Percentiles rank a stretch among this genome's conserved stretches.
Conservation (phyloP, 2,329 filamentous ascomycete genomes). For the Verticillium klebahnii region DNA sequence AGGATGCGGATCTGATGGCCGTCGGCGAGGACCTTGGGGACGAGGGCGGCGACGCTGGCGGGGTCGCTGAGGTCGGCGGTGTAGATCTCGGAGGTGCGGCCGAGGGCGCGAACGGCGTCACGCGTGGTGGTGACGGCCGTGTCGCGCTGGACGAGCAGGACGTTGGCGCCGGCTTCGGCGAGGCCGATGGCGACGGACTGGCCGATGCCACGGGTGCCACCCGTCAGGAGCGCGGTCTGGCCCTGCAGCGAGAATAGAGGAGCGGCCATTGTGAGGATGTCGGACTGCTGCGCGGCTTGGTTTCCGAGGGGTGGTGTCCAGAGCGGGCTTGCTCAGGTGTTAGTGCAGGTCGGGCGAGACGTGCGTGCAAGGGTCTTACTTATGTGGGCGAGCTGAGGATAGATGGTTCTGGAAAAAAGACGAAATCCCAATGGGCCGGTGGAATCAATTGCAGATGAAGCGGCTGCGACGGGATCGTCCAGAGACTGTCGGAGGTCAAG, state of each 20-base stretch:
- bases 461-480: background rate
- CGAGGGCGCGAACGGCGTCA: constrained; percentile 57
- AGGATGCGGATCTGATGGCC: constrained; percentile 69
- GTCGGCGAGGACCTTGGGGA: constrained; percentile 57
- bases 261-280: constrained; percentile 23
- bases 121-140: constrained; percentile 47
- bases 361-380: background rate
- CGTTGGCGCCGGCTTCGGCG: constrained; percentile 54
- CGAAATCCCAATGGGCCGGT: background rate
- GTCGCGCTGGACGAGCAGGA: constrained; percentile 49
- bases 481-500: background rate
- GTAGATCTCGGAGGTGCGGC: constrained; percentile 64
- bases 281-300: background rate
- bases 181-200: constrained; percentile 52
- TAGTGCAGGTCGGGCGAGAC: background rate
- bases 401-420: background rate
- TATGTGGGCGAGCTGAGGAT: background rate
- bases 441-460: background rate
- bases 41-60: constrained; percentile 55
- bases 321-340: too few relatives aligned
- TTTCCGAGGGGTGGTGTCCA: too few relatives aligned
- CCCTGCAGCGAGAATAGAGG: constrained; percentile 49
- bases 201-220: constrained; percentile 54
- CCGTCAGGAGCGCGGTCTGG: constrained; percentile 54
- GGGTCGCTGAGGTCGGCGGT: constrained; percentile 62